phyloP scores from a whole-genome alignment of 2,329 filamentous ascomycete genomes.

The Exophiala phaeomuriformis region DNA sequence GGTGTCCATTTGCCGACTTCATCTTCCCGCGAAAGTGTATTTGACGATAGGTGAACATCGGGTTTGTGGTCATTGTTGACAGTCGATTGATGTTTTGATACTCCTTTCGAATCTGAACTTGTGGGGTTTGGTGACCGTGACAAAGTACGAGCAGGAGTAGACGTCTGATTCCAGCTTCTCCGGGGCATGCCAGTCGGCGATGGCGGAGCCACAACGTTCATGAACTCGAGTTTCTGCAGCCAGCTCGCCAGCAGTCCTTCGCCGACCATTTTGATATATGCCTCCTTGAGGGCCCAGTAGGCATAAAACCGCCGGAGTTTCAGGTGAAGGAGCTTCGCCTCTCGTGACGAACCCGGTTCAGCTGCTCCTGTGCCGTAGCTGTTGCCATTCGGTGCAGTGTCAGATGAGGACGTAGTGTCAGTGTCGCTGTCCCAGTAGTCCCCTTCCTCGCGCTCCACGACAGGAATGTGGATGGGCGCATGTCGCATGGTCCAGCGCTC shows the following conservation, averaged over 20 bases:
- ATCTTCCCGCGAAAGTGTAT: background rate
- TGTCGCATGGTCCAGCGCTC: conserved; percentile 51
- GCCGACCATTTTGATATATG: conserved; percentile 60
- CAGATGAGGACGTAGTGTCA: background rate
- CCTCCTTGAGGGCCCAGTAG: conserved; percentile 59
- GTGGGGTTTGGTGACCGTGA: background rate
- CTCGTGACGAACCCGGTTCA: background rate
- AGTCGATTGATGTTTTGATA: too few species aligned
- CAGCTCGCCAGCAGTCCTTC: conserved; percentile 56
- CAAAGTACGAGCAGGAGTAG: background rate
- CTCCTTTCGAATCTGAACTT: too few species aligned
- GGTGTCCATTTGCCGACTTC: conserved; percentile 29
- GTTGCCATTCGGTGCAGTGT: background rate
- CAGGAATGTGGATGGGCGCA: conserved; percentile 24
- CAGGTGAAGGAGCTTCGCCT: conserved; percentile 42
- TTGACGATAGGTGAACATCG: background rate
- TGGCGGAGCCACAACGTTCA: conserved; percentile 47
- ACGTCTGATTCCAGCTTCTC: background rate
- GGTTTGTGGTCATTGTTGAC: background rate
- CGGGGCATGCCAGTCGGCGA: conserved; percentile 33
- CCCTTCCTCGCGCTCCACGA: conserved; percentile 33
- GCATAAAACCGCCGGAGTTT: conserved; percentile 57
- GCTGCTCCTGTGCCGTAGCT: too few species aligned
- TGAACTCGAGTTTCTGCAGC: conserved; percentile 55
- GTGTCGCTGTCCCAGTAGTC: conserved; percentile 17